Evolutionary conservation across 2,329 filamentous ascomycete genomes (phyloP).

Genomic region (Monosporascus cannonballus): DNA sequence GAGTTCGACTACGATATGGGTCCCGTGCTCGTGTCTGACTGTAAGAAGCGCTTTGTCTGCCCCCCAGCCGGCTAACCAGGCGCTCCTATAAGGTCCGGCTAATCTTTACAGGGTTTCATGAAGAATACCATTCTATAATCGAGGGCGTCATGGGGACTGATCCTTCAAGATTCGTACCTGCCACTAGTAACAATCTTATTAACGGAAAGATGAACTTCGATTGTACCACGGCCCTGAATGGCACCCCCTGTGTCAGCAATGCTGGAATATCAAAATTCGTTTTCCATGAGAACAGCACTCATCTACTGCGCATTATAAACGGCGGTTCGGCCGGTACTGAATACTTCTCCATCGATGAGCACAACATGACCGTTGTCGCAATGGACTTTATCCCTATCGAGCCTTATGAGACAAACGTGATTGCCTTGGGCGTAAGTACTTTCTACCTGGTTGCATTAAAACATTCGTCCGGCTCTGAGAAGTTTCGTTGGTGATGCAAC

Average conservation of each 20-base stretch:
- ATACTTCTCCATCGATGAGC: slow-evolving; percentile 37
- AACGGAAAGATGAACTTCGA: slow-evolving; percentile 6
- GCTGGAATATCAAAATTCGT: slow-evolving; percentile 14
- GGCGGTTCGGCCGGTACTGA: no score
- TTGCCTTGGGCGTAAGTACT: slow-evolving; percentile 6
- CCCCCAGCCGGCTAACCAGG: no score
- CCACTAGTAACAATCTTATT: slow-evolving; percentile 22
- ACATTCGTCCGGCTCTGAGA: no score
- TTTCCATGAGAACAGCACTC: slow-evolving; percentile 28
- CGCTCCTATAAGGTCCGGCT: no score
- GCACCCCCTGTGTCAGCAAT: neutral
- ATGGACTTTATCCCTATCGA: slow-evolving; percentile 40
- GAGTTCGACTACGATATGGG: slow-evolving; percentile 14
- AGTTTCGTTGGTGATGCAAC: no score
- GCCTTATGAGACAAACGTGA: slow-evolving; percentile 37
- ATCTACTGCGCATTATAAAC: slow-evolving; percentile 24
- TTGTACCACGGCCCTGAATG: slow-evolving; percentile 1
- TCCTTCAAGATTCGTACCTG: slow-evolving; percentile 28
- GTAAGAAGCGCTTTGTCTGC: no score
- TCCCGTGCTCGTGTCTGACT: slow-evolving; percentile 7
- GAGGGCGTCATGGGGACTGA: slow-evolving; percentile 7
- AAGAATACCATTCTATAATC: slow-evolving; percentile 6
- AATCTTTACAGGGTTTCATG: slow-evolving; percentile 4
- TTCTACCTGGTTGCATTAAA: no score
- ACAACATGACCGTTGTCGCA: slow-evolving; percentile 39